Percentiles rank a stretch among this genome's conserved stretches.
Conservation (phyloP, 2,329 filamentous ascomycete genomes). For the Fusarium agapanthi region DNA sequence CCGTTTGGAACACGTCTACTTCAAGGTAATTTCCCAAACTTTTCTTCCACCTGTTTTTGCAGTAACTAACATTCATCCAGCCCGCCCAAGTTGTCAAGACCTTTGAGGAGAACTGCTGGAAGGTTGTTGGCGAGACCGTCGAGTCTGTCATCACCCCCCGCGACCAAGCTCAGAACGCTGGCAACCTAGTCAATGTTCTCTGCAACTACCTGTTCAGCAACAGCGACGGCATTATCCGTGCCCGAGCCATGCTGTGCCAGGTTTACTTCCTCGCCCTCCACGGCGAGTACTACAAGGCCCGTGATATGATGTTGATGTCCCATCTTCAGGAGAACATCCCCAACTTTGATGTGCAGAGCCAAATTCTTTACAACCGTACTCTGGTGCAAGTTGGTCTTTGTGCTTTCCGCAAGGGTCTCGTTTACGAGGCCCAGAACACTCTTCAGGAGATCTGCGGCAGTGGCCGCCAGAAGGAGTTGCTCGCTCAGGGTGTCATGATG, state of each 20-base stretch:
- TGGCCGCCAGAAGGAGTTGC: constrained; percentile 95
- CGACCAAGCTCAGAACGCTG: constrained; percentile 71
- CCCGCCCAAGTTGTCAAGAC: constrained; percentile 92
- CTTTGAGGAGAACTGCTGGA: constrained; percentile 94
- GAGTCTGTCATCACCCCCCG: constrained; percentile 86
- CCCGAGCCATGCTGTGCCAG: constrained; percentile 96
- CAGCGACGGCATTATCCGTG: constrained; percentile 95
- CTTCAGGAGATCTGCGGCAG: constrained; percentile 98
- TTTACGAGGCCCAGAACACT: constrained; percentile 97
- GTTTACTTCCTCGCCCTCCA: constrained; percentile 98
- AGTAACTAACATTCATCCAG: constrained; percentile 50
- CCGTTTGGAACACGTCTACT: constrained; percentile 96
- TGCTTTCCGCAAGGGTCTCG: constrained; percentile 94
- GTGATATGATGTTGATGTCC: constrained; percentile 99
- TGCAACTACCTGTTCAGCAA: constrained; percentile 95
- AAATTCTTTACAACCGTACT: constrained; percentile 98
- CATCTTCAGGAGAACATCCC: constrained; percentile 97
- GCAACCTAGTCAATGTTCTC: constrained; percentile 81
- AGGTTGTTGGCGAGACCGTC: constrained; percentile 72
- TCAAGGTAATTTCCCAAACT: constrained; percentile 86
- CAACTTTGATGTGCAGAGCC: constrained; percentile 95
- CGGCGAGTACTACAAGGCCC: constrained; percentile 96
- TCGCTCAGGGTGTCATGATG: constrained; percentile 98
- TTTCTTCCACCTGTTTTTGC: constrained; percentile 58
- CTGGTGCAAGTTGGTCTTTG: constrained; percentile 98